A percentile compares a stretch with the other conserved stretches of the same genome.
phyloP scores from a whole-genome alignment of 2,329 filamentous ascomycete species.

The Coniochaeta pulveracea region DNA sequence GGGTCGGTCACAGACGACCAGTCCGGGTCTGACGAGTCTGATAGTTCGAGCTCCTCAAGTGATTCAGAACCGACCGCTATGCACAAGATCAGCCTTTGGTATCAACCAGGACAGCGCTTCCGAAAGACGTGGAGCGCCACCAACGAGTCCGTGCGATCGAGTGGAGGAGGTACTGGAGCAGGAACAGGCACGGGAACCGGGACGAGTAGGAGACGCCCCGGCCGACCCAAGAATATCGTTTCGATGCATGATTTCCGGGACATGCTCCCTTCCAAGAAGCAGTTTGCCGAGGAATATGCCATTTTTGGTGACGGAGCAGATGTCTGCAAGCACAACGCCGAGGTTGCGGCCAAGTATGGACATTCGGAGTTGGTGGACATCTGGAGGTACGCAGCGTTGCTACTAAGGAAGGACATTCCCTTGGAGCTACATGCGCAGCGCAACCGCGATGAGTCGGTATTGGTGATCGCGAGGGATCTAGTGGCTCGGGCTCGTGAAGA shows the following conservation, averaged over 20 bases:
- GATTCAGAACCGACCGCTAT: slow-evolving; percentile 54
- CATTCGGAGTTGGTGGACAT: slow-evolving; percentile 64
- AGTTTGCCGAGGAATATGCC: slow-evolving; percentile 67
- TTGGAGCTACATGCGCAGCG: slow-evolving; percentile 49
- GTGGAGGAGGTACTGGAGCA: slow-evolving; percentile 46
- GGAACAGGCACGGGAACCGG: slow-evolving; percentile 46
- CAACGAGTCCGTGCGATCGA: slow-evolving; percentile 47
- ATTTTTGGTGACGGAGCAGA: slow-evolving; percentile 76
- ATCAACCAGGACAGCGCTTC: slow-evolving; percentile 38
- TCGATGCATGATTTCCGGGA: slow-evolving; percentile 60
- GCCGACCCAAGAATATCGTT: slow-evolving; percentile 55
- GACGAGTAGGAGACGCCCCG: slow-evolving; percentile 34
- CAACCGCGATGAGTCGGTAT: slow-evolving; percentile 40
- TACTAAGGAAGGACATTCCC: slow-evolving; percentile 68
- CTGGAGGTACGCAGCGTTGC: slow-evolving; percentile 70
- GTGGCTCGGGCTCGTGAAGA: slow-evolving; percentile 30
- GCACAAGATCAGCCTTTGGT: slow-evolving; percentile 46
- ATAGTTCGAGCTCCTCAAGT: slow-evolving; percentile 35
- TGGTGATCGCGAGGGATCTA: slow-evolving; percentile 58
- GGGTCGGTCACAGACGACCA: slow-evolving; percentile 38
- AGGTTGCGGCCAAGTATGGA: slow-evolving; percentile 61
- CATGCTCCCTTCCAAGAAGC: slow-evolving; percentile 66
- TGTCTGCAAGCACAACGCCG: slow-evolving; percentile 76
- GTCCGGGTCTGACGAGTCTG: slow-evolving; percentile 30
- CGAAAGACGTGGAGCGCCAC: slow-evolving; percentile 44